Conservation (phyloP, 2,329 filamentous ascomycete species). For the Neofusicoccum parvum region DNA sequence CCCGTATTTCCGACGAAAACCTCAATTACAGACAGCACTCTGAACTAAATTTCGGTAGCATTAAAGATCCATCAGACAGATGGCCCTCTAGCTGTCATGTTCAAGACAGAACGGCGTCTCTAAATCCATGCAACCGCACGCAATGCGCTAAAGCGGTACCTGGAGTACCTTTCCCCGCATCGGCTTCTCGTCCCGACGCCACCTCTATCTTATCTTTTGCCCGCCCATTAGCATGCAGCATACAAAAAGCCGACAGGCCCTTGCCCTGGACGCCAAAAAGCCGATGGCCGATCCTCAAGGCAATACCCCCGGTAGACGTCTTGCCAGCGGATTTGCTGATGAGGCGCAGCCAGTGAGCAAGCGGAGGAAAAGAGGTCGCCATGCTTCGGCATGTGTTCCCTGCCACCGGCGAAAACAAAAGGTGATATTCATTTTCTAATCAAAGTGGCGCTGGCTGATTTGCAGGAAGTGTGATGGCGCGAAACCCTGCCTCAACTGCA, state of each 20-base stretch:
- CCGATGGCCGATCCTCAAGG: neutral
- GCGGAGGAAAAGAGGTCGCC: slow-evolving; percentile 26
- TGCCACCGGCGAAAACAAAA: slow-evolving; percentile 28
- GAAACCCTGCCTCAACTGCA: slow-evolving; percentile 27
- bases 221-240: neutral
- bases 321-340: neutral
- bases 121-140: neutral
- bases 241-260: neutral
- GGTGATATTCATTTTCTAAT: slow-evolving; percentile 3
- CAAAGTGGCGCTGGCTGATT: neutral
- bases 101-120: neutral
- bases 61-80: too few relatives aligned
- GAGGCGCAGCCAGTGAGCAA: slow-evolving; percentile 7
- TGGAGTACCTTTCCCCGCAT: neutral
- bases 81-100: too few relatives aligned
- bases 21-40: too few relatives aligned
- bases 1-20: too few relatives aligned
- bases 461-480: slow-evolving; percentile 25
- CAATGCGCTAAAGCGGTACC: neutral
- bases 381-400: slow-evolving; percentile 25
- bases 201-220: neutral
- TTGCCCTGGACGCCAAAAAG: neutral
- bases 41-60: too few relatives aligned
- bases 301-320: neutral
- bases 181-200: neutral